phyloP scores from a whole-genome alignment of 441 rosid genomes.

The Melastoma candidum region DNA sequence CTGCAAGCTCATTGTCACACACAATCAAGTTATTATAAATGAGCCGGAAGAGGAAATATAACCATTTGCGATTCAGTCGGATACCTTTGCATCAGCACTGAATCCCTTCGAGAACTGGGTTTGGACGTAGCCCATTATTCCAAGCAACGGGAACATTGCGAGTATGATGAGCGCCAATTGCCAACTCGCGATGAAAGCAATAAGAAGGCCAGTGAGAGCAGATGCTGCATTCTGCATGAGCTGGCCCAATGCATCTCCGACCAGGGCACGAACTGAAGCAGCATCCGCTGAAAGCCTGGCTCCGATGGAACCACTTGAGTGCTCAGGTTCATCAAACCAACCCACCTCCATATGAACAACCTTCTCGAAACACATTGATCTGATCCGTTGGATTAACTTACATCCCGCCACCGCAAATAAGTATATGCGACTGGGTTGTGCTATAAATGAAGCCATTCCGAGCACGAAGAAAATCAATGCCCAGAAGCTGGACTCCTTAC shows the following conservation, averaged over 20 bases:
- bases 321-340: slow-evolving; percentile 4
- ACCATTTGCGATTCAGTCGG: neutral
- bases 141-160: slow-evolving; percentile 1
- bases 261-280: neutral
- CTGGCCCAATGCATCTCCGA: slow-evolving; percentile 3
- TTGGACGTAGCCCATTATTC: neutral
- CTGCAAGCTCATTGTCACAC: slow-evolving; percentile 1
- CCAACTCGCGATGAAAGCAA: slow-evolving; percentile 6
- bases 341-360: neutral
- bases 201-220: slow-evolving; percentile 1
- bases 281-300: neutral
- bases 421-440: slow-evolving; percentile 1
- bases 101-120: neutral
- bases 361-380: neutral
- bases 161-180: slow-evolving; percentile 2
- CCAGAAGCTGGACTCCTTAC: slow-evolving; percentile 8
- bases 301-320: neutral
- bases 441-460: slow-evolving; percentile 7
- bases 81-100: neutral
- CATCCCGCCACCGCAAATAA: slow-evolving; percentile 6
- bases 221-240: slow-evolving; percentile 1
- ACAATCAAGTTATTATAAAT: neutral
- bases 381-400: slow-evolving; percentile 6
- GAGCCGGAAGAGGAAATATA: neutral
- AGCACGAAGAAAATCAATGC: slow-evolving; percentile 8